A percentile compares a stretch with the other conserved stretches of the same genome.
Conservation (phyloP, 148 eudicot species). For the Rhododendron ovatum region DNA sequence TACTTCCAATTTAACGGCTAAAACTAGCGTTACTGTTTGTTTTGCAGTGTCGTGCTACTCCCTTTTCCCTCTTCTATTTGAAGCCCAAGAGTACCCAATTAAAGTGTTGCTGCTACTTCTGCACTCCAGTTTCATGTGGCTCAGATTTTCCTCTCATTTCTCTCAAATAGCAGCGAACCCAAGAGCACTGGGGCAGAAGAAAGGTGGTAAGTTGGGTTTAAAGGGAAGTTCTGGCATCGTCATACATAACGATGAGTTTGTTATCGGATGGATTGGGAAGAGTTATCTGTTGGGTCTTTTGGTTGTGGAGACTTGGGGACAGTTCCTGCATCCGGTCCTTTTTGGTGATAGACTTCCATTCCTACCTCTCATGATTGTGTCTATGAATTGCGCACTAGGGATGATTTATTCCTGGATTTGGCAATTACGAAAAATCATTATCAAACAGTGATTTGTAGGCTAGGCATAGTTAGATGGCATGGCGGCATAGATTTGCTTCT, state of each 20-base stretch:
- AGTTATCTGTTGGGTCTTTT: constrained; percentile 64
- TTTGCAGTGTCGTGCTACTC: constrained; percentile 85
- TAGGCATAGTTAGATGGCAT: background rate
- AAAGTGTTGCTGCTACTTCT: constrained; percentile 60
- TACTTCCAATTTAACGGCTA: background rate
- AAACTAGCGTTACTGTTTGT: background rate
- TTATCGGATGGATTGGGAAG: constrained; percentile 50
- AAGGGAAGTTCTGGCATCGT: constrained; percentile 13
- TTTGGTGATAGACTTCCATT: constrained; percentile 65
- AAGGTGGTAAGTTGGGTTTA: constrained; percentile 5
- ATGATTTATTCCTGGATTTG: constrained; percentile 87
- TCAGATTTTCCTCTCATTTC: constrained; percentile 59
- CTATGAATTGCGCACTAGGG: constrained; percentile 75
- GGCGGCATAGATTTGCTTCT: background rate
- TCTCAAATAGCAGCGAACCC: constrained; percentile 18
- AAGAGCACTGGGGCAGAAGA: constrained; percentile 16
- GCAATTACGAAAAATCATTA: constrained; percentile 59
- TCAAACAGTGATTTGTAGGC: constrained; percentile 23
- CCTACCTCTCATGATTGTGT: constrained; percentile 68
- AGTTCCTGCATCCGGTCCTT: constrained; percentile 63
- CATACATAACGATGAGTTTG: constrained; percentile 20
- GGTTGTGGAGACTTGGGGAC: constrained; percentile 75
- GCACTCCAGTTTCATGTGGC: constrained; percentile 54
- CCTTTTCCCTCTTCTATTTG: constrained; percentile 88
- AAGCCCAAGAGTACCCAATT: constrained; percentile 87